Percentiles rank a stretch among this genome's conserved stretches.
These are phyloP conservation scores for Tetraselmis striata DNA, from an alignment of 139 green algal genomes.

Conservation along the genomic window DNA sequence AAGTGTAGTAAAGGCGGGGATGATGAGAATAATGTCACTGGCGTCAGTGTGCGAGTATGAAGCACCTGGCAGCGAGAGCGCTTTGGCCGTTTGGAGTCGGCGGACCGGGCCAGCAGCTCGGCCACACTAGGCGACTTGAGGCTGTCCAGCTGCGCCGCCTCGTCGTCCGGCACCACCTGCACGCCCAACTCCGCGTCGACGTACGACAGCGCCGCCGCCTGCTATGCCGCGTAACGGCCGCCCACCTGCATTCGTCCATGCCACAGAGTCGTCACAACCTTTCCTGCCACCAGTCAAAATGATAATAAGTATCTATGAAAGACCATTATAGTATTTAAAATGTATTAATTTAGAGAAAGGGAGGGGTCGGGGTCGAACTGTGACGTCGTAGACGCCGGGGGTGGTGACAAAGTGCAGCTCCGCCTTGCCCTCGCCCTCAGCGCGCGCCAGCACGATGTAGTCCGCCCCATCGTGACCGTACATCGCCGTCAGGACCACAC, in stretches of 20 bases:
- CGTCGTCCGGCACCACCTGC: neutral
- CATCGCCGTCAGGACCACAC: neutral
- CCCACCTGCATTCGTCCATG: no score
- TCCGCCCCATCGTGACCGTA: neutral
- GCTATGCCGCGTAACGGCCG: neutral
- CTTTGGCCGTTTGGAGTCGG: neutral
- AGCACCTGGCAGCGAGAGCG: neutral
- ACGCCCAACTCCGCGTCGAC: neutral
- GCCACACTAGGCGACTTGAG: neutral
- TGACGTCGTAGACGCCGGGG: neutral
- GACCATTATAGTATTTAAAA: no score
- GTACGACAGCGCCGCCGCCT: neutral
- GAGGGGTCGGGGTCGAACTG: no score
- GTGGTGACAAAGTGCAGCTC: neutral
- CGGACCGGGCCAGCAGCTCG: neutral
- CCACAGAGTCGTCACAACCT: no score
- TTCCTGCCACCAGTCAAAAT: no score
- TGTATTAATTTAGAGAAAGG: no score
- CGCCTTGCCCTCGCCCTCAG: neutral
- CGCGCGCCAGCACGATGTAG: neutral
- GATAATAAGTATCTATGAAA: no score
- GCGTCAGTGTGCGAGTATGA: no score
- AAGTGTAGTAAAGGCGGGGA: no score
- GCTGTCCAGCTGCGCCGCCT: neutral
- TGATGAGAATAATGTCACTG: no score